Percentiles rank a stretch among this genome's conserved stretches.
These are phyloP conservation scores for Circinella umbellata DNA, from an alignment of 371 early-diverging fungal genomes.

Conservation along the genomic window DNA sequence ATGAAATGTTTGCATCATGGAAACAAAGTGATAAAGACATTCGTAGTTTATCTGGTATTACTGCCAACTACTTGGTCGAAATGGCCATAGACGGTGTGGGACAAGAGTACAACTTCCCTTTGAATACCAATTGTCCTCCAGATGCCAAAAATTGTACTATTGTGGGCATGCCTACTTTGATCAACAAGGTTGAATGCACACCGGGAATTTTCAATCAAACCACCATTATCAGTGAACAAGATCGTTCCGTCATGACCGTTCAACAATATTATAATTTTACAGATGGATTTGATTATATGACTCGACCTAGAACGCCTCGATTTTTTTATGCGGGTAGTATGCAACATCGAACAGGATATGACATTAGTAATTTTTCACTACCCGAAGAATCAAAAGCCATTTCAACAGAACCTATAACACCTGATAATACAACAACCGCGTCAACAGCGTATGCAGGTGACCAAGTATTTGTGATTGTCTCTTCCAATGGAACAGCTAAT, in stretches of 20 bases:
- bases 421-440: neutral
- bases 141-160: slow-evolving; percentile 18
- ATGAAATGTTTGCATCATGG: neutral
- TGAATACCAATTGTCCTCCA: neutral
- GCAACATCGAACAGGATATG: slow-evolving; percentile 15
- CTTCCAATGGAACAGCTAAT: neutral
- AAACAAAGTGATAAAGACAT: neutral
- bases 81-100: neutral
- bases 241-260: slow-evolving; percentile 5
- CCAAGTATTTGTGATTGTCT: slow-evolving; percentile 13
- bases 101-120: neutral
- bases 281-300: neutral
- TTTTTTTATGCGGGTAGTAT: slow-evolving; percentile 19
- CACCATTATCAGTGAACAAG: slow-evolving; percentile 12
- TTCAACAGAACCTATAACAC: neutral
- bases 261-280: neutral
- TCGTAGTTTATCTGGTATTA: neutral
- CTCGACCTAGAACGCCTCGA: slow-evolving; percentile 4
- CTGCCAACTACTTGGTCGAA: neutral
- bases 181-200: slow-evolving; percentile 10
- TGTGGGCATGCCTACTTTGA: neutral
- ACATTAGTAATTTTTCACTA: slow-evolving; percentile 16
- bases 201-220: slow-evolving; percentile 14
- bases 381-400: neutral
- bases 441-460: slow-evolving; percentile 11